phyloP scores from a whole-genome alignment of 306 rosid genomes.

The Castanospermum australe region DNA sequence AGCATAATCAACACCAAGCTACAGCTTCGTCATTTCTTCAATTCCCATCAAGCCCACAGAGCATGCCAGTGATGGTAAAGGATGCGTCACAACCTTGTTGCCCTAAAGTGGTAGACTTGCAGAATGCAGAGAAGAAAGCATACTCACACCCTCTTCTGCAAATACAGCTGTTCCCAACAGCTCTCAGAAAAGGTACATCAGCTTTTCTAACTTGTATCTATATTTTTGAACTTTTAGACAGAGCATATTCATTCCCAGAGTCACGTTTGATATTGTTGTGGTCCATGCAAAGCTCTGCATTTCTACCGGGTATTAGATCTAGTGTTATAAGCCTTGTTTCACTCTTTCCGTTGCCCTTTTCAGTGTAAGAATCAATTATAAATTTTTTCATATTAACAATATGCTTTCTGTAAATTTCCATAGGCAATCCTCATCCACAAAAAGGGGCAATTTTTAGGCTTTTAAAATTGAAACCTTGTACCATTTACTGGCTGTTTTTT shows the following conservation, averaged over 20 bases:
- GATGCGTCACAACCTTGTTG: conserved; percentile 51
- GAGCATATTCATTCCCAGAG: conserved; percentile 40
- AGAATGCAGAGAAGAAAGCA: conserved; percentile 49
- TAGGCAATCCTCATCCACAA: background rate
- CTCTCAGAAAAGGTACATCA: conserved; percentile 78
- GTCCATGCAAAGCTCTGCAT: conserved; percentile 41
- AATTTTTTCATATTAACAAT: background rate
- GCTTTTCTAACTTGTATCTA: conserved; percentile 12
- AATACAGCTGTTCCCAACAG: conserved; percentile 60
- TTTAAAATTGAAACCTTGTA: background rate
- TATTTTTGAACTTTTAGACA: conserved; percentile 25
- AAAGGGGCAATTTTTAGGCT: background rate
- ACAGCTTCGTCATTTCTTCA: conserved; percentile 52
- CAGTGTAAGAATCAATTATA: background rate
- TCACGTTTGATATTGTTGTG: conserved; percentile 33
- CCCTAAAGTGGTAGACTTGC: conserved; percentile 41
- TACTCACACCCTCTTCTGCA: conserved; percentile 49
- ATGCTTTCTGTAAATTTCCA: conserved; percentile 2
- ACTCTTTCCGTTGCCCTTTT: background rate
- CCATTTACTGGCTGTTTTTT: conserved; percentile 10
- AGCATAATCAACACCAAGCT: conserved; percentile 27
- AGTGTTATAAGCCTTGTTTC: background rate
- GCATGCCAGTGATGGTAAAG: conserved; percentile 38
- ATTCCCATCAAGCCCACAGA: conserved; percentile 33
- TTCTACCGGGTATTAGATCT: conserved; percentile 5